These are phyloP conservation scores for Adenanthera pavonina DNA, from an alignment of 306 rosid genomes.

Conservation along the genomic window DNA sequence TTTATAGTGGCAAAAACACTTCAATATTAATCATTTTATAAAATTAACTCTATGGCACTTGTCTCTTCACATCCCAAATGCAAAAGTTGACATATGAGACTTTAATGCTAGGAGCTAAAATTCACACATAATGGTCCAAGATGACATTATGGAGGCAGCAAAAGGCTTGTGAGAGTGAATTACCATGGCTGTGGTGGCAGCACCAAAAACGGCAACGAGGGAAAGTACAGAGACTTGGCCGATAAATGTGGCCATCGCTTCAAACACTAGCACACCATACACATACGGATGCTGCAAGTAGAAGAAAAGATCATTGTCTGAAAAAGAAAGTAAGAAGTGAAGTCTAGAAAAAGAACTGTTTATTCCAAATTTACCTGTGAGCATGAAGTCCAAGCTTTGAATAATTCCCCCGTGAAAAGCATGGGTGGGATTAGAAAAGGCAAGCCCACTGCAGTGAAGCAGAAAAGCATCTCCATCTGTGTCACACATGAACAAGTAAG, in stretches of 20 bases:
- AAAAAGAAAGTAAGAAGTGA: conserved; percentile 12
- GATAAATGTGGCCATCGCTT: conserved; percentile 90
- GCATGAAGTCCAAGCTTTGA: conserved; percentile 94
- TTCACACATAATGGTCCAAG: conserved; percentile 30
- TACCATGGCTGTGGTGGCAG: conserved; percentile 99
- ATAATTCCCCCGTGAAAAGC: conserved; percentile 93
- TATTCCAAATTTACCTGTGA: conserved; percentile 67
- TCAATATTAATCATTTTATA: conserved; percentile 26
- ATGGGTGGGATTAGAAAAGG: conserved; percentile 97
- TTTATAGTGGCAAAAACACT: neutral
- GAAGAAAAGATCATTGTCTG: conserved; percentile 38
- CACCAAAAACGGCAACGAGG: conserved; percentile 91
- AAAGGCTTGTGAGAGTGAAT: conserved; percentile 41
- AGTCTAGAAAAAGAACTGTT: neutral
- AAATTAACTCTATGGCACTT: conserved; percentile 26
- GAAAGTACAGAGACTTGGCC: conserved; percentile 98
- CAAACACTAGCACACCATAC: conserved; percentile 87
- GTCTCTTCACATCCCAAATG: conserved; percentile 15
- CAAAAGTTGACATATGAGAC: neutral
- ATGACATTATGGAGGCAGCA: conserved; percentile 34
- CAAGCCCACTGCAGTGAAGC: conserved; percentile 91
- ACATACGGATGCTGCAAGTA: conserved; percentile 87
- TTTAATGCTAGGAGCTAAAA: conserved; percentile 22
- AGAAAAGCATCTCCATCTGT: conserved; percentile 98
- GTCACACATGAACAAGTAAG: conserved; percentile 27